These are phyloP conservation scores for Amanita pseudoporphyria DNA, from an alignment of 768 basidiomycete species.

Conservation along the genomic window DNA sequence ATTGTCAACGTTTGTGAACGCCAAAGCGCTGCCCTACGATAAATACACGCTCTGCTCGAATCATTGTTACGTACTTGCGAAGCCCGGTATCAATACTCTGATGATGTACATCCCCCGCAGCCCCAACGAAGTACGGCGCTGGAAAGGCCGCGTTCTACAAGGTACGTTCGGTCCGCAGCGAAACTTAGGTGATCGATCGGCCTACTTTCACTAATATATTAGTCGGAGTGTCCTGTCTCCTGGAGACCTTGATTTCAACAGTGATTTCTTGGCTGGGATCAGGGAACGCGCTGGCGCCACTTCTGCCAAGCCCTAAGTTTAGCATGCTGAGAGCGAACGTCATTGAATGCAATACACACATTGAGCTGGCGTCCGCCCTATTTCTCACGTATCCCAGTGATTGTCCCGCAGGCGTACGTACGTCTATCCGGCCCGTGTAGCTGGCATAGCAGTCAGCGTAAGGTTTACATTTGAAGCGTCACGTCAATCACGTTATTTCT, in stretches of 20 bases:
- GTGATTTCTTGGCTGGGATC: background rate
- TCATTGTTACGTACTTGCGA: background rate
- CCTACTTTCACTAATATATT: background rate
- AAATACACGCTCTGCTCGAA: background rate
- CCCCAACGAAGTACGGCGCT: conserved; percentile 30
- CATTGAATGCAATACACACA: conserved; percentile 12
- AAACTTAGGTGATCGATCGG: background rate
- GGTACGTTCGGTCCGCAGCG: background rate
- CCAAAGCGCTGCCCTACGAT: conserved; percentile 18
- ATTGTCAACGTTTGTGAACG: conserved; percentile 25
- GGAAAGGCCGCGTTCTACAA: conserved; percentile 29
- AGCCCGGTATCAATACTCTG: background rate
- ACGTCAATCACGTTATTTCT: background rate
- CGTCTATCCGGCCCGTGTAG: conserved; percentile 27
- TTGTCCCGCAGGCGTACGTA: conserved; percentile 22
- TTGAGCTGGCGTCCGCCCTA: conserved; percentile 16
- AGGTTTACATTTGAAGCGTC: background rate
- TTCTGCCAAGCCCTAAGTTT: conserved; percentile 13
- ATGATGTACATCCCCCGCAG: conserved; percentile 14
- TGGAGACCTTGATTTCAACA: background rate
- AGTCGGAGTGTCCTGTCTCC: background rate
- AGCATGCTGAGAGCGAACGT: background rate
- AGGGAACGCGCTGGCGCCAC: conserved; percentile 18
- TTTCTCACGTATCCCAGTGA: conserved; percentile 20
- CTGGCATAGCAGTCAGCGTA: conserved; percentile 10